These are phyloP conservation scores for Gracilariopsis chorda DNA, from an alignment of 23 red algal genomes.

Conservation along the genomic window DNA sequence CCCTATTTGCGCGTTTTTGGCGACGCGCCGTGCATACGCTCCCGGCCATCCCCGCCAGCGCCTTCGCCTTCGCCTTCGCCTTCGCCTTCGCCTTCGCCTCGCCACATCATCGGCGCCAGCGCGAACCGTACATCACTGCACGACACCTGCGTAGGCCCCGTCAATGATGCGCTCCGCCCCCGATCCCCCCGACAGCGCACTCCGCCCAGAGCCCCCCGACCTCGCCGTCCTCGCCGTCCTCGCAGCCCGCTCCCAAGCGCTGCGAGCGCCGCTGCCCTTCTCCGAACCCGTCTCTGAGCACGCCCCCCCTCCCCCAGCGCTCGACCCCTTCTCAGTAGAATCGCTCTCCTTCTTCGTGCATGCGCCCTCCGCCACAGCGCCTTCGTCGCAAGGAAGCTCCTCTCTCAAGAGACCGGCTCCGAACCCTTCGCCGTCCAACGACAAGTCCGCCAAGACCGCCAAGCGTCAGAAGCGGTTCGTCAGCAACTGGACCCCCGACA, in stretches of 20 bases:
- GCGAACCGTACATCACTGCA: too few relatives aligned
- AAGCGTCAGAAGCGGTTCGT: constrained; percentile 52
- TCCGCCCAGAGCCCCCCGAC: too few relatives aligned
- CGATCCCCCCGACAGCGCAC: too few relatives aligned
- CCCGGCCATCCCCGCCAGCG: too few relatives aligned
- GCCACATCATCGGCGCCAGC: too few relatives aligned
- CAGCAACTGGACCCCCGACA: constrained; percentile 58
- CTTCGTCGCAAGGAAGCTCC: too few relatives aligned
- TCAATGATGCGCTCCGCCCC: too few relatives aligned
- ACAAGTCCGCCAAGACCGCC: not conserved
- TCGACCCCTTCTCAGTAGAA: constrained; percentile 4
- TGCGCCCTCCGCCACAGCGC: not conserved
- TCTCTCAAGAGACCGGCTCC: not conserved
- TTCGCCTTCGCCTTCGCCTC: too few relatives aligned
- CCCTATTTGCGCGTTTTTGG: too few relatives aligned
- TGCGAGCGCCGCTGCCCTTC: not conserved
- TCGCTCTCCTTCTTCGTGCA: not conserved
- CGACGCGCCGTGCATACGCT: too few relatives aligned
- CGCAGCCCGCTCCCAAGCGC: not conserved
- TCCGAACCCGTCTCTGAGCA: not conserved
- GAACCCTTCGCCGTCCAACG: not conserved
- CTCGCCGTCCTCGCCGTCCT: not conserved
- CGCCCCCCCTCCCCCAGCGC: not conserved
- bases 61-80: too few relatives aligned
- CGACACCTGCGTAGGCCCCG: too few relatives aligned